Evolutionary conservation across 805 yeast genomes (phyloP).

Genomic region (Sugiyamaella chiloensis): DNA sequence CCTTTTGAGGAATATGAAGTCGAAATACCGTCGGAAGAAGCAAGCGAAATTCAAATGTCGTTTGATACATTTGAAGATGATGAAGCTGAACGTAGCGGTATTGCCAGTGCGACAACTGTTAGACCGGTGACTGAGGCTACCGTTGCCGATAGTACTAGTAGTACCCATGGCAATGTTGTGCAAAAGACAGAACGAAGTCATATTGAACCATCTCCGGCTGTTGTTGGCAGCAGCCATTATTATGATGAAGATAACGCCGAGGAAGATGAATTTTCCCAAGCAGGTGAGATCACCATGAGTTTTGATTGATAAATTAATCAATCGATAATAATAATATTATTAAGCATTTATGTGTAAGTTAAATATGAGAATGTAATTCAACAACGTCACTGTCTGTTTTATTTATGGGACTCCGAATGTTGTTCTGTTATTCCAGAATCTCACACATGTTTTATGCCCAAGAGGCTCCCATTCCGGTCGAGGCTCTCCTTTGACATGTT

Average conservation of each 20-base stretch:
- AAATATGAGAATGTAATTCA: not conserved
- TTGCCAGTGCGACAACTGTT: not conserved
- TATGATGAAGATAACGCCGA: not conserved
- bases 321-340: slow-evolving; percentile 9
- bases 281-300: slow-evolving; percentile 22
- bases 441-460: slow-evolving; percentile 24
- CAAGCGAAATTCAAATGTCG: slow-evolving; percentile 22
- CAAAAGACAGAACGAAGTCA: not conserved
- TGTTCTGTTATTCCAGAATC: slow-evolving; percentile 25
- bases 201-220: not conserved
- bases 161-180: not conserved
- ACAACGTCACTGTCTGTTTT: too few relatives aligned
- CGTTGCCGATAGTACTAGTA: not conserved
- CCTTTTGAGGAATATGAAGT: slow-evolving; percentile 13
- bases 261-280: slow-evolving; percentile 7
- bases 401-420: slow-evolving; percentile 12
- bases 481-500: slow-evolving; percentile 20
- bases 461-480: slow-evolving; percentile 17
- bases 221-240: not conserved
- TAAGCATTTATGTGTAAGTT: slow-evolving; percentile 4
- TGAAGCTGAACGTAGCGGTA: slow-evolving; percentile 24
- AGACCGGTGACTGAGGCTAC: not conserved
- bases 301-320: slow-evolving; percentile 18
- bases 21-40: slow-evolving; percentile 16
- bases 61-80: slow-evolving; percentile 30